Evolutionary conservation across 805 yeast species (phyloP).

Genomic region (Hanseniaspora lachancei): DNA sequence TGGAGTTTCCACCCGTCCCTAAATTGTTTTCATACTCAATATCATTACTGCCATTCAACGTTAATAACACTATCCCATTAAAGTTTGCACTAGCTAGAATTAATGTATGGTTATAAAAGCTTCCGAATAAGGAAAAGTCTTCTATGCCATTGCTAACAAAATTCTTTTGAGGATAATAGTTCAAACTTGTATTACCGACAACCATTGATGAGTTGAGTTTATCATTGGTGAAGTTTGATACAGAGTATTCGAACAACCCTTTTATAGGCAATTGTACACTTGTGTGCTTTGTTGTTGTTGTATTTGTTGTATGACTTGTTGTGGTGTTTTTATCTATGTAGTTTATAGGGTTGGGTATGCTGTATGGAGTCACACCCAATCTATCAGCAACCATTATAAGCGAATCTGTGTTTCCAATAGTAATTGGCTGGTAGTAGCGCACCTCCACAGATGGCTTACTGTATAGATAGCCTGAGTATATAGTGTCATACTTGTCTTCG

Average conservation of each 20-base stretch:
- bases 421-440: conserved; percentile 22
- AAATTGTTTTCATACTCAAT: conserved; percentile 14
- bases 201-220: conserved; percentile 21
- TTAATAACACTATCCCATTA: conserved; percentile 30
- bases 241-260: conserved; percentile 74
- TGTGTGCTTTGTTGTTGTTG: conserved; percentile 20
- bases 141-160: conserved; percentile 20
- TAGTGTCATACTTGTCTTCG: conserved; percentile 62
- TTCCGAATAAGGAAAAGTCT: conserved; percentile 31
- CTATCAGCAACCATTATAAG: conserved; percentile 58
- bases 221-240: conserved; percentile 44
- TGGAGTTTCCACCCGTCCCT: conserved; percentile 17
- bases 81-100: conserved; percentile 37
- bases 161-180: conserved; percentile 28
- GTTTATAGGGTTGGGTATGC: conserved; percentile 11
- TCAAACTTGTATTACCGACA: conserved; percentile 40
- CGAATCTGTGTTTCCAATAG: conserved; percentile 27
- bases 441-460: conserved; percentile 36
- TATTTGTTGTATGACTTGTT: background rate
- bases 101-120: conserved; percentile 26
- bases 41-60: conserved; percentile 19
- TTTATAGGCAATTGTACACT: conserved; percentile 38
- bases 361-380: conserved; percentile 15
- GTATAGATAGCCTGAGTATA: conserved; percentile 58
- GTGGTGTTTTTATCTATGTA: background rate